These are phyloP conservation scores for Phoma sp. DNA, from an alignment of 2,329 filamentous ascomycete genomes.

Conservation along the genomic window DNA sequence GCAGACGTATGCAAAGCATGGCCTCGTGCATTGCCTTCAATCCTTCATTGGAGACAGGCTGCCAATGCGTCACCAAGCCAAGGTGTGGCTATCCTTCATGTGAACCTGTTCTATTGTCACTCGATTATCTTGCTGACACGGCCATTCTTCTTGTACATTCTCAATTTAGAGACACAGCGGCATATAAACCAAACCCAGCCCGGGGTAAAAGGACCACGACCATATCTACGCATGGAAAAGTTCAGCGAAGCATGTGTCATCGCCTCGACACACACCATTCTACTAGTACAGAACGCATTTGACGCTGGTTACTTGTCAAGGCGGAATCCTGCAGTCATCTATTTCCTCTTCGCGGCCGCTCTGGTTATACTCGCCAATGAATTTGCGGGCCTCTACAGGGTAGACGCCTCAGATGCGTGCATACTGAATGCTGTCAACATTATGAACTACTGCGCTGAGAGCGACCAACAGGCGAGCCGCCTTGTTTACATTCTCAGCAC, in stretches of 20 bases:
- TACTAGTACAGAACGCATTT: slow-evolving; percentile 49
- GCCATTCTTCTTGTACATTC: slow-evolving; percentile 67
- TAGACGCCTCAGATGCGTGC: slow-evolving; percentile 43
- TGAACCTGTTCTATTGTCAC: slow-evolving; percentile 67
- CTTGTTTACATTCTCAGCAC: slow-evolving; percentile 47
- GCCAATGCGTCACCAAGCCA: slow-evolving; percentile 54
- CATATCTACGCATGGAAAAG: slow-evolving; percentile 55
- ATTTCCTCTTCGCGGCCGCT: slow-evolving; percentile 51
- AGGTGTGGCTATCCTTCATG: slow-evolving; percentile 66
- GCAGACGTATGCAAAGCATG: slow-evolving; percentile 60
- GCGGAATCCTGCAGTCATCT: slow-evolving; percentile 49
- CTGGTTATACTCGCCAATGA: slow-evolving; percentile 50
- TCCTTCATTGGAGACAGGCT: slow-evolving; percentile 60
- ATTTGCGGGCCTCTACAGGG: slow-evolving; percentile 45
- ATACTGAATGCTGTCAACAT: slow-evolving; percentile 48
- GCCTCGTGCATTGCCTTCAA: slow-evolving; percentile 56
- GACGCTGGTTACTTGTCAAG: slow-evolving; percentile 50
- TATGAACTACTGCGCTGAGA: slow-evolving; percentile 50
- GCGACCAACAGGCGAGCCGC: slow-evolving; percentile 49
- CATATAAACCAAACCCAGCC: slow-evolving; percentile 35
- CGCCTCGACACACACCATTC: slow-evolving; percentile 50
- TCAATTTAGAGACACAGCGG: slow-evolving; percentile 54
- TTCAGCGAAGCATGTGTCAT: slow-evolving; percentile 53
- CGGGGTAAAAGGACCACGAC: slow-evolving; percentile 31
- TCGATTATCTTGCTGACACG: slow-evolving; percentile 68